phyloP scores from a whole-genome alignment of 2,329 filamentous ascomycete species.

The Chrysoporthe austroafricana region DNA sequence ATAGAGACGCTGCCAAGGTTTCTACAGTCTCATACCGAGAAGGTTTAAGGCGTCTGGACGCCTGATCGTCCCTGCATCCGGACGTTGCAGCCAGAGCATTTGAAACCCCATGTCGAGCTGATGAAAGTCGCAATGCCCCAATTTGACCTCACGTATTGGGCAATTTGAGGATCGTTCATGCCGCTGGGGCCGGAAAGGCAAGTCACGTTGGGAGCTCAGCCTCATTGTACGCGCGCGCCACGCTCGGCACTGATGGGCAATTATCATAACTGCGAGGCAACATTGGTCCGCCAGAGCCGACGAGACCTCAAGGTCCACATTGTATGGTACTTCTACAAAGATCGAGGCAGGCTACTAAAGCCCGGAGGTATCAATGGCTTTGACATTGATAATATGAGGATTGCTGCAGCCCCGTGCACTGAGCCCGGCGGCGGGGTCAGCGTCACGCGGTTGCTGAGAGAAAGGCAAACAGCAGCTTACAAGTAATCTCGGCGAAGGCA shows the following conservation, averaged over 20 bases:
- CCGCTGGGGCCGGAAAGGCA: neutral
- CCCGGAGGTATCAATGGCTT: neutral
- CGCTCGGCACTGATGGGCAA: neutral
- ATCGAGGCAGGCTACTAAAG: neutral
- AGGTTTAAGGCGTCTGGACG: neutral
- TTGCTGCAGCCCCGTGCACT: neutral
- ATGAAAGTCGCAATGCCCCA: neutral
- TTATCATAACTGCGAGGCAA: neutral
- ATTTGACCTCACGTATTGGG: neutral
- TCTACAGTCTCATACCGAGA: neutral
- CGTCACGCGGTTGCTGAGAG: neutral
- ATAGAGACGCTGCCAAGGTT: neutral
- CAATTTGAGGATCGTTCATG: neutral
- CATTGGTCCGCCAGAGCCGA: neutral
- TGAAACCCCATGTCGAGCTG: neutral
- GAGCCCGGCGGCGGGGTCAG: neutral
- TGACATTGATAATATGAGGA: neutral
- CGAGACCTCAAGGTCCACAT: neutral
- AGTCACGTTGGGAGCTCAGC: neutral
- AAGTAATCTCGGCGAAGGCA: neutral
- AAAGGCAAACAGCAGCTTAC: neutral
- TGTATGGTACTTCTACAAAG: neutral
- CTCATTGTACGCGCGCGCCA: constrained; percentile 3
- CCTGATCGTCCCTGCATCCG: neutral
- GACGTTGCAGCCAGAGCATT: neutral